A percentile compares a stretch with the other conserved stretches of the same genome.
Evolutionary conservation across 768 basidiomycete species (phyloP).

Genomic region (Naganishia friedmannii): DNA sequence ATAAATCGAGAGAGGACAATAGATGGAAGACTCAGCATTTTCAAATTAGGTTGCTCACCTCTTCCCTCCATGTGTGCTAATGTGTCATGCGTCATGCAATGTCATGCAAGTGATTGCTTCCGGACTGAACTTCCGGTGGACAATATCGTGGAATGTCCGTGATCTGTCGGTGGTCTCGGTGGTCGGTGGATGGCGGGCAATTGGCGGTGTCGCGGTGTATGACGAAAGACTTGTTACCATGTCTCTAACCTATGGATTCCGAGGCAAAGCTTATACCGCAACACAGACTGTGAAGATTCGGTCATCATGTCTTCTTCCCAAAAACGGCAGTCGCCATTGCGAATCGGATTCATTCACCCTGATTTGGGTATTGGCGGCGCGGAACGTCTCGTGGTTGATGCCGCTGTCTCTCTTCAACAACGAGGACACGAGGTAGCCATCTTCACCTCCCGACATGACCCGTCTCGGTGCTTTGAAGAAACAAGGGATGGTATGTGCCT

Average conservation of each 20-base stretch:
- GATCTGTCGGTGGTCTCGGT: too few relatives aligned
- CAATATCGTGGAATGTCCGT: not conserved
- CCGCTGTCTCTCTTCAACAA: conserved; percentile 79
- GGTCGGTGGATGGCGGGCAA: too few relatives aligned
- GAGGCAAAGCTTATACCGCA: too few relatives aligned
- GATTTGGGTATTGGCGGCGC: conserved; percentile 96
- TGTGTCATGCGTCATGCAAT: not conserved
- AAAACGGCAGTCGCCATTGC: conserved; percentile 33
- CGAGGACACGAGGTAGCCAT: conserved; percentile 81
- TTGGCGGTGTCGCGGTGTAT: too few relatives aligned
- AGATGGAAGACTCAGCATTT: not conserved
- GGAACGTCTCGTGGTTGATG: conserved; percentile 90
- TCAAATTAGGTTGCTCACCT: not conserved
- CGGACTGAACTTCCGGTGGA: not conserved
- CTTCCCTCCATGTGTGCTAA: not conserved
- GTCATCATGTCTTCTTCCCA: not conserved
- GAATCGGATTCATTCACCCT: conserved; percentile 83
- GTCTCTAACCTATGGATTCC: too few relatives aligned
- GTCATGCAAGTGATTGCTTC: not conserved
- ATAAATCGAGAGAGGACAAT: not conserved
- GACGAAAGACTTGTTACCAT: not conserved
- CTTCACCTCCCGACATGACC: conserved; percentile 90
- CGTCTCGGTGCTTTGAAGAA: conserved; percentile 84
- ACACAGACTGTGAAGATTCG: not conserved
- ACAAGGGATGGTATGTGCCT: conserved; percentile 71